Base-by-base conservation (phyloP, 1,284 basidiomycete genomes). In the Retiboletus flavoniger region DNA sequence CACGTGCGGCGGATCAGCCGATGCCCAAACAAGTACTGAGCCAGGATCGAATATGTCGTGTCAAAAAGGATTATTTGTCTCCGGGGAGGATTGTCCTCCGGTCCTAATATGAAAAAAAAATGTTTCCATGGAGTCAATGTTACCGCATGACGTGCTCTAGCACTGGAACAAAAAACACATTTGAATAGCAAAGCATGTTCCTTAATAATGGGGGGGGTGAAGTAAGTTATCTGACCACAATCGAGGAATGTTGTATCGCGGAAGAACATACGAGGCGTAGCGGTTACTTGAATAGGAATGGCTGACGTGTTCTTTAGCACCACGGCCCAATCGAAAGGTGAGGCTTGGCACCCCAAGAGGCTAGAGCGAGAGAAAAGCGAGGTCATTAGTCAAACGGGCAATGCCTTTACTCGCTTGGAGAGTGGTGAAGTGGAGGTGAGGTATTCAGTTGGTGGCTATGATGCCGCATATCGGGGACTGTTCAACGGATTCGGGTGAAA, bases 351-450 rank as follows among this genome's bases (percentile, higher is more conserved):
- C 60, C 47, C 60, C 61, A 54, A 61, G 53, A 47, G 24, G 21
- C n/a, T 36, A 47, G 19, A 47, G 38, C 40, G 46, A 51, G 48
- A 64, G 48, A 44, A 59, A 57, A 47, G 58, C 46, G 54, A 69
- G 63, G 51, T 4, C 32, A 64, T 71, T 69, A 63, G 69, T 69
- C 61, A 70, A 67, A 51, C 36, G 53, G 68, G 69, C 69, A 63
- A 68, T 69, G 69, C 59, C 48, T 58, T 34, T 56, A 11, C 55
- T 62, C 66, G 64, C 60, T 60, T 61, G 64, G 50, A 44, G 46
- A 35, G 47, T 63, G 50, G 59, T 40, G 55, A 64, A 47, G 51
- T 54, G 59, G 44, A 55, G 39, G 65, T 43, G 32, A 50, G 44
- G 48, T 10, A 57, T 60, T 56, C 45, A 48, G 53, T 50, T 47